phyloP scores from a whole-genome alignment of 208 protist genomes.

The Trypanosoma platydactyli region DNA sequence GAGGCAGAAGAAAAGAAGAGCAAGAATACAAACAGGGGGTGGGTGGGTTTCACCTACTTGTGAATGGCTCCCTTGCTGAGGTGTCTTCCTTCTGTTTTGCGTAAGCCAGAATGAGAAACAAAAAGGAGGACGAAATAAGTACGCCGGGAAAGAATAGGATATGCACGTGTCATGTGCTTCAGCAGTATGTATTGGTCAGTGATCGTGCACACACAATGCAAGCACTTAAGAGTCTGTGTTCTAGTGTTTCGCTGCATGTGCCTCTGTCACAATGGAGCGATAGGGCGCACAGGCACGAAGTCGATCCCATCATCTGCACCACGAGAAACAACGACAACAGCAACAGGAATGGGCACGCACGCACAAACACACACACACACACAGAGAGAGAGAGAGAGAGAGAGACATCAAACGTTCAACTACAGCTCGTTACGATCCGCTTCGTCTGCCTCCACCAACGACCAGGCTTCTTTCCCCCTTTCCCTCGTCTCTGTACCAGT shows the following conservation, averaged over 20 bases:
- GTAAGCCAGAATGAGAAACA: not conserved
- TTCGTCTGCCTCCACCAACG: not conserved
- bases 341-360: not conserved
- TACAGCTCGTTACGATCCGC: not conserved
- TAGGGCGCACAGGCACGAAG: too few relatives aligned
- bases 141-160: too few relatives aligned
- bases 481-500: conserved; percentile 15
- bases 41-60: not conserved
- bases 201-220: too few relatives aligned
- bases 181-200: too few relatives aligned
- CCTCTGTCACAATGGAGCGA: too few relatives aligned
- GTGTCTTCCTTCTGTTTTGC: too few relatives aligned
- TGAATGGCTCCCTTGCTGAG: too few relatives aligned
- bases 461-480: not conserved
- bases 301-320: not conserved
- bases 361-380: not conserved
- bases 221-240: too few relatives aligned
- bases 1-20: conserved; percentile 12
- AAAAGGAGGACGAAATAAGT: not conserved
- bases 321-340: not conserved
- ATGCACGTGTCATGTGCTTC: too few relatives aligned
- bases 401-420: conserved; percentile 4
- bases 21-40: not conserved
- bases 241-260: too few relatives aligned
- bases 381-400: conserved; percentile 11